phyloP scores from a whole-genome alignment of 2,329 filamentous ascomycete species.

The Neofusicoccum kwambonambiense region DNA sequence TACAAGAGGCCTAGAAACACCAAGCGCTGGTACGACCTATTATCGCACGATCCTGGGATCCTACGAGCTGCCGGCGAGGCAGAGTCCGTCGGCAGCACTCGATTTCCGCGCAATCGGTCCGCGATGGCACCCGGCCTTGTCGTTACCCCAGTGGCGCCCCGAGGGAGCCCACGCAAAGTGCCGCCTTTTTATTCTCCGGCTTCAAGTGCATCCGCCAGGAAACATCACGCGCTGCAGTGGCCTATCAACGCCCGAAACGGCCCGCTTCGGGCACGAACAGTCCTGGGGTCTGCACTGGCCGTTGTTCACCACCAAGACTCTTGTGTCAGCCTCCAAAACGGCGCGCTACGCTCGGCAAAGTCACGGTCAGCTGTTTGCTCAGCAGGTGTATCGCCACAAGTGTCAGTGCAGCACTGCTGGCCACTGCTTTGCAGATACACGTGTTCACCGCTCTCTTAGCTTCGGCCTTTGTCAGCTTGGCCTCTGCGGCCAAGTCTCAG shows the following conservation, averaged over 20 bases:
- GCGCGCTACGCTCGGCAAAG: not conserved
- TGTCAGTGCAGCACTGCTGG: not conserved
- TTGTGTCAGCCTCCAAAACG: not conserved
- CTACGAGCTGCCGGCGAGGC: not conserved
- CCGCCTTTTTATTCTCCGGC: not conserved
- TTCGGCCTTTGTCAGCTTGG: constrained; percentile 15
- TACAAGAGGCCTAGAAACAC: not conserved
- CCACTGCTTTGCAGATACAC: not conserved
- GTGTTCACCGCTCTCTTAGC: constrained; percentile 11
- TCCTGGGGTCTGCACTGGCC: not conserved
- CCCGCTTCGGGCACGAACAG: not conserved
- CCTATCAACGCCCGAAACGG: not conserved
- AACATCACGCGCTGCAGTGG: constrained; percentile 1
- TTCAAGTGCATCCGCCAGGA: not conserved
- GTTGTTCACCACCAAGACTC: not conserved
- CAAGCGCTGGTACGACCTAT: constrained; percentile 13
- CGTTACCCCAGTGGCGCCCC: not conserved
- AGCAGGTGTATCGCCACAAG: not conserved
- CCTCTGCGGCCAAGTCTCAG: constrained; percentile 3
- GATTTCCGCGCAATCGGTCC: not conserved
- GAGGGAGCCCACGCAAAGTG: not conserved
- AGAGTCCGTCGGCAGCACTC: not conserved
- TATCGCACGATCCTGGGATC: not conserved
- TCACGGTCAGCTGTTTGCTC: not conserved
- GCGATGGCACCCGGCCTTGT: not conserved